Evolutionary conservation across 83 land plant species (phyloP).

Genomic region (Thuja plicata): DNA sequence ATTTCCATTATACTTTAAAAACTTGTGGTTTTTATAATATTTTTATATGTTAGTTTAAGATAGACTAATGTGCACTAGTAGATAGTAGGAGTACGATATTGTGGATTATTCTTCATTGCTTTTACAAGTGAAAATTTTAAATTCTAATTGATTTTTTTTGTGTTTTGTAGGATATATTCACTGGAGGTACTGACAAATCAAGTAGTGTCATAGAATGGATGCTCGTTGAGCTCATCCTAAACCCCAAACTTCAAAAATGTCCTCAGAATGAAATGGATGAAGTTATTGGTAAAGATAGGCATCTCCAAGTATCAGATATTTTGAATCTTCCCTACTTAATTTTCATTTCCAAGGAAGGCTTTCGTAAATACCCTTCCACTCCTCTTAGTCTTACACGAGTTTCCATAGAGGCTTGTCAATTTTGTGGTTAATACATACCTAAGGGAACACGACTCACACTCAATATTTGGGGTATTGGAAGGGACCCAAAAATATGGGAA

Average conservation of each 20-base stretch:
- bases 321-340: constrained; percentile 25
- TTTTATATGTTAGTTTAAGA: no score
- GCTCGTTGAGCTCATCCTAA: not conserved
- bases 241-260: not conserved
- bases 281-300: constrained; percentile 15
- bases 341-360: constrained; percentile 18
- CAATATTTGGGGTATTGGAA: constrained; percentile 12
- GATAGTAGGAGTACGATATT: no score
- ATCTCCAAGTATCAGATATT: constrained; percentile 25
- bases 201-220: not conserved
- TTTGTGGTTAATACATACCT: constrained; percentile 9
- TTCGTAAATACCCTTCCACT: constrained; percentile 28
- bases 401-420: constrained; percentile 7
- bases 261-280: constrained; percentile 12
- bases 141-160: not conserved
- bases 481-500: constrained; percentile 10
- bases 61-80: not conserved
- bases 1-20: no score
- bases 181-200: not conserved
- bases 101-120: no score
- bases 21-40: no score
- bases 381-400: constrained; percentile 22
- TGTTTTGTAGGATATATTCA: not conserved
- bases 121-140: no score
- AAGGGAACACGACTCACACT: not conserved